phyloP scores from a whole-genome alignment of 2,329 filamentous ascomycete genomes.

The Penicillium sp. region DNA sequence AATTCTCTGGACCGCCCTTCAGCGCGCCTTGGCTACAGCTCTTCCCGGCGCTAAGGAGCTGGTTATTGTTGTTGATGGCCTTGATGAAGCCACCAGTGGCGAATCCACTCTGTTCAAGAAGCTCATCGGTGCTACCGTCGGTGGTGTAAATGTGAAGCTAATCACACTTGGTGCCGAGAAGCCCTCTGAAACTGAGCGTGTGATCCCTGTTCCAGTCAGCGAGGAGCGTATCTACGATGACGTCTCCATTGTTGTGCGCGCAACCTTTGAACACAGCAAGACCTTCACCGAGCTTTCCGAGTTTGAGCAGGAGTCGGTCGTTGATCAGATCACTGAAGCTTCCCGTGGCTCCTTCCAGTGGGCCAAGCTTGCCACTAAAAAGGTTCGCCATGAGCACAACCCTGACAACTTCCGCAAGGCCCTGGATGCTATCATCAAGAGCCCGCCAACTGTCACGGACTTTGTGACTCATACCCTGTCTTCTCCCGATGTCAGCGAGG shows the following conservation, averaged over 20 bases:
- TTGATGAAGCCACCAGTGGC: constrained; percentile 33
- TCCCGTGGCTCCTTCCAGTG: constrained; percentile 38
- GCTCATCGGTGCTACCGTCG: constrained; percentile 21
- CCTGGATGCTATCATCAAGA: constrained; percentile 25
- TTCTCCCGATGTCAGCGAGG: constrained; percentile 24
- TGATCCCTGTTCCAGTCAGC: constrained; percentile 25
- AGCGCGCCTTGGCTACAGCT: constrained; percentile 25
- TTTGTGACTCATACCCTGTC: constrained; percentile 29
- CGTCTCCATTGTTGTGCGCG: constrained; percentile 31
- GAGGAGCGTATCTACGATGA: constrained; percentile 37
- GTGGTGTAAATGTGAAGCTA: constrained; percentile 26
- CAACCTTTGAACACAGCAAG: constrained; percentile 22
- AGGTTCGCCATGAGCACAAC: constrained; percentile 25
- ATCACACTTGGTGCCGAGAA: constrained; percentile 30
- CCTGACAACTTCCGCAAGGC: constrained; percentile 26
- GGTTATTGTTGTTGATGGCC: constrained; percentile 37
- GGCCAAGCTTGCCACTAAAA: constrained; percentile 36
- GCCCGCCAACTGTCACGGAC: constrained; percentile 28
- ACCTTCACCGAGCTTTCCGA: constrained; percentile 26
- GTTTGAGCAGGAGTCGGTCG: constrained; percentile 30
- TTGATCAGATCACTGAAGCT: constrained; percentile 32
- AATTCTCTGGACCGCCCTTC: constrained; percentile 35
- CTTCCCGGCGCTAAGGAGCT: constrained; percentile 32
- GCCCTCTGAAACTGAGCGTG: constrained; percentile 6
- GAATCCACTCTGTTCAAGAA: constrained; percentile 28